A percentile compares a stretch with the other conserved stretches of the same genome.
Evolutionary conservation across 208 protist genomes (phyloP).

Genomic region (Trypanosoma conorhini): DNA sequence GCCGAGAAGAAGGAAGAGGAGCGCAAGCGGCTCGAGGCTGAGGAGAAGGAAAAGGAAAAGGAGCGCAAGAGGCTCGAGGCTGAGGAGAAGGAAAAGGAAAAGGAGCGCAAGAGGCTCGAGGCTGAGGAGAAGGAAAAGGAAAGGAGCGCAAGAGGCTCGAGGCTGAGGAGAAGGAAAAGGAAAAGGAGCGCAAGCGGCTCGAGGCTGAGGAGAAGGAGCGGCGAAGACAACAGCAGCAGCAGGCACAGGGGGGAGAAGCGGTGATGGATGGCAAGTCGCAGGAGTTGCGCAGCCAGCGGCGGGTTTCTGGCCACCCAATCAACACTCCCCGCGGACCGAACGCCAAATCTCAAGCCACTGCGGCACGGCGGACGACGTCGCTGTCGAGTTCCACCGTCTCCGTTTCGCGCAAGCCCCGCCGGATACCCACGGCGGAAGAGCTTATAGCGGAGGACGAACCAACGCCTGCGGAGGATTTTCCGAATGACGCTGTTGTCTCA

Average conservation of each 20-base stretch:
- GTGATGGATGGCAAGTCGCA: conserved; percentile 6
- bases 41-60: conserved; percentile 17
- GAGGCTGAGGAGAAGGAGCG: background rate
- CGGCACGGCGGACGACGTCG: conserved; percentile 13
- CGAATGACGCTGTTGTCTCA: conserved; percentile 76
- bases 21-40: conserved; percentile 8
- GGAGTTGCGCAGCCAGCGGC: conserved; percentile 31
- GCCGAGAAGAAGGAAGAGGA: conserved; percentile 7
- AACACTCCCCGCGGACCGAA: conserved; percentile 50
- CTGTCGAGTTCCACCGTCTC: conserved; percentile 16
- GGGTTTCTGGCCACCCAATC: conserved; percentile 46
- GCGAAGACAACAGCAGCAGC: conserved; percentile 28
- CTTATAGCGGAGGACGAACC: conserved; percentile 63
- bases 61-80: conserved; percentile 16
- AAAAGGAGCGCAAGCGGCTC: background rate
- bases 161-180: background rate
- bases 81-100: conserved; percentile 10
- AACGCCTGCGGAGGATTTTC: conserved; percentile 49
- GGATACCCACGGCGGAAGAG: conserved; percentile 63
- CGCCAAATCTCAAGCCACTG: conserved; percentile 8
- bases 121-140: conserved; percentile 13
- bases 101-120: conserved; percentile 9
- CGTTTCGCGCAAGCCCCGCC: conserved; percentile 31
- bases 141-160: background rate
- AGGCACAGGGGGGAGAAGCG: conserved; percentile 24